Evolutionary conservation across 2,329 filamentous ascomycete species (phyloP).

Genomic region (Elsinoe perseae): DNA sequence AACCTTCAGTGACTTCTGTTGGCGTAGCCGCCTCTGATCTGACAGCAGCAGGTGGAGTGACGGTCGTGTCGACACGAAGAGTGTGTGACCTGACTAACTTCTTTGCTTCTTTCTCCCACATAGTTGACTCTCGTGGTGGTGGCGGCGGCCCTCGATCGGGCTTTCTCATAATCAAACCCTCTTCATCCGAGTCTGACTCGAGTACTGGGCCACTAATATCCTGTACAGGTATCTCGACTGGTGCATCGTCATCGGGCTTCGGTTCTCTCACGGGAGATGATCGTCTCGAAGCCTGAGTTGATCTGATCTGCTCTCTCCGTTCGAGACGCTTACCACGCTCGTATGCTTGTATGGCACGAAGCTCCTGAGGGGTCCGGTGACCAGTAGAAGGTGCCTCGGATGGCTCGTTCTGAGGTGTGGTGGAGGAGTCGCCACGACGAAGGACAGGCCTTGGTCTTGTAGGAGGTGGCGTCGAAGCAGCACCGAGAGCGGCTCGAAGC

Average conservation of each 20-base stretch:
- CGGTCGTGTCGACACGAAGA: constrained; percentile 16
- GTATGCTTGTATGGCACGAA: constrained; percentile 27
- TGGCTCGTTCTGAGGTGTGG: constrained; percentile 10
- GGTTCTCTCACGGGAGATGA: constrained; percentile 23
- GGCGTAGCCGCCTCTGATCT: constrained; percentile 44
- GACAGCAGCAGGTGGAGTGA: constrained; percentile 24
- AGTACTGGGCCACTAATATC: constrained; percentile 19
- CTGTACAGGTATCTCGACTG: constrained; percentile 25
- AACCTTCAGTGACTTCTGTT: constrained; percentile 41
- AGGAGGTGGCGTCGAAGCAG: constrained; percentile 11
- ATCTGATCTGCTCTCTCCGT: constrained; percentile 24
- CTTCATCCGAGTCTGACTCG: constrained; percentile 29
- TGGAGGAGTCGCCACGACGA: constrained; percentile 16
- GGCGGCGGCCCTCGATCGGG: constrained; percentile 12
- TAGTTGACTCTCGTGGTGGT: constrained; percentile 17
- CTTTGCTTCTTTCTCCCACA: constrained; percentile 35
- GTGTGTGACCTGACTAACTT: constrained; percentile 39
- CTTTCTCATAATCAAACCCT: constrained; percentile 8
- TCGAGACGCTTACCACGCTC: constrained; percentile 31
- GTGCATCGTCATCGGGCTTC: neutral
- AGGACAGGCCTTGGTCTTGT: constrained; percentile 16
- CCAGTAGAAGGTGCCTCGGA: constrained; percentile 7
- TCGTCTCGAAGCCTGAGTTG: constrained; percentile 26
- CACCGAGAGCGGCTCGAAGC: constrained; percentile 16
- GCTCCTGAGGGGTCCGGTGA: constrained; percentile 11